Evolutionary conservation across 441 rosid species (phyloP), one percentile per base, ranked within the genome.

Genomic region (Brassica balearica): DNA sequence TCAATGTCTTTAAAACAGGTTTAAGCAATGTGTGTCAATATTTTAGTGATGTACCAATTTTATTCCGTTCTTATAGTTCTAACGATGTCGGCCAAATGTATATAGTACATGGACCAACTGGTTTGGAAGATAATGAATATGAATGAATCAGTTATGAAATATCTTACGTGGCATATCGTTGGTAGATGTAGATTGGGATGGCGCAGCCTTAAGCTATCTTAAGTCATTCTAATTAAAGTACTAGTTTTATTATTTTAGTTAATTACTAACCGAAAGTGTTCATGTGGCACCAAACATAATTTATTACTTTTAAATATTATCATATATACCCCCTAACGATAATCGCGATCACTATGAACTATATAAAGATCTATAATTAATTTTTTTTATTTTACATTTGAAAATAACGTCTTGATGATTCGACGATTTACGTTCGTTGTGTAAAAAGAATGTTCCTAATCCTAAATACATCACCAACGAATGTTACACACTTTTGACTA

Each of bases 181-280:
- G 73, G 73, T 67, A 72, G 73, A 72, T 66, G 62, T 5, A 23
- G 77, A 43, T 29, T 72, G 64, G 64, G 63, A 74, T 64, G 70
- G 71, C 73, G 77, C 77, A 78, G 69, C 81, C 81, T 59, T 77
- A 62, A 19, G 22, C 70, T 63, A 68, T 7, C 68, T 72, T 65
- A 72, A 72, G 63, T 77, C 77, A 66, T 72, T 60, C 5, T 78
- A 58, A 67, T 20, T 46, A 65, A 72, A 65, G 14, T 67, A 64
- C 41, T 77, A 23, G 4, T 5, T 36, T 41, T 10, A 60, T 34
- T 73, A 27, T 22, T 60, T 67, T 73, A 78, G 17, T 73, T 67
- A 59, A 73, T 78, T 69, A 67, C 74, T 27, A 78, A 78, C 70
- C 48, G 77, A 78, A 73, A 78, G 77, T 34, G 46, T 78, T 78